A percentile compares a stretch with the other conserved stretches of the same genome.
Conservation (phyloP, 2,329 filamentous ascomycete species). For the Phyllosticta citriasiana region DNA sequence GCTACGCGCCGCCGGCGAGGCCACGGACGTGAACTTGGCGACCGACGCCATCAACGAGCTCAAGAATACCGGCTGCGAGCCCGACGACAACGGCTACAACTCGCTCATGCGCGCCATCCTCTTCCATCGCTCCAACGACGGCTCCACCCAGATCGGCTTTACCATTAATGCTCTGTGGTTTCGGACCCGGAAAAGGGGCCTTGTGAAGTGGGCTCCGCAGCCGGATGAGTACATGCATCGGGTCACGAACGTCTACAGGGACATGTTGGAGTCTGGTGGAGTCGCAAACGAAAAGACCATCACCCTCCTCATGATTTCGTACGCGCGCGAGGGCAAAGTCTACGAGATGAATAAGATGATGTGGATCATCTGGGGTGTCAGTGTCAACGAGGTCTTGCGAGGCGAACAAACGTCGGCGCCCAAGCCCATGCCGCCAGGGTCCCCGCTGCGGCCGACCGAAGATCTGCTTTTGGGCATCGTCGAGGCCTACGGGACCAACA, state of each 20-base stretch:
- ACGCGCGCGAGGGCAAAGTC: conserved; percentile 43
- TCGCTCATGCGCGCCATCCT: conserved; percentile 41
- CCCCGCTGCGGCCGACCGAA: conserved; percentile 48
- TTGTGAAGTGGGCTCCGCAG: conserved; percentile 16
- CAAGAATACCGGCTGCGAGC: conserved; percentile 26
- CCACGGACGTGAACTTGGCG: conserved; percentile 36
- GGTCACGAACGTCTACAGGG: conserved; percentile 32
- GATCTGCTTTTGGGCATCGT: conserved; percentile 56
- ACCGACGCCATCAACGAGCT: conserved; percentile 39
- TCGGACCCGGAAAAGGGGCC: not conserved
- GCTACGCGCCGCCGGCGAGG: conserved; percentile 40
- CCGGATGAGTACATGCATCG: conserved; percentile 19
- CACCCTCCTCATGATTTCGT: conserved; percentile 42
- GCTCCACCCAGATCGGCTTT: not conserved
- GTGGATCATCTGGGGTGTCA: conserved; percentile 44
- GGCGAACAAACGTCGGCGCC: conserved; percentile 20
- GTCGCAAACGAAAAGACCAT: conserved; percentile 44
- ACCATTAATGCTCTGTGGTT: not conserved
- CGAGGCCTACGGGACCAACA: conserved; percentile 58
- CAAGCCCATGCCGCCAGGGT: conserved; percentile 36
- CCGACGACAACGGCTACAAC: conserved; percentile 45
- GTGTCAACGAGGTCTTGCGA: conserved; percentile 33
- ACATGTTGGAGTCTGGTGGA: conserved; percentile 38
- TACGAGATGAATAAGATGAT: conserved; percentile 38
- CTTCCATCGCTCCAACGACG: conserved; percentile 23